Conservation (phyloP, 345 rosid species). For the Euphorbia peplus region DNA sequence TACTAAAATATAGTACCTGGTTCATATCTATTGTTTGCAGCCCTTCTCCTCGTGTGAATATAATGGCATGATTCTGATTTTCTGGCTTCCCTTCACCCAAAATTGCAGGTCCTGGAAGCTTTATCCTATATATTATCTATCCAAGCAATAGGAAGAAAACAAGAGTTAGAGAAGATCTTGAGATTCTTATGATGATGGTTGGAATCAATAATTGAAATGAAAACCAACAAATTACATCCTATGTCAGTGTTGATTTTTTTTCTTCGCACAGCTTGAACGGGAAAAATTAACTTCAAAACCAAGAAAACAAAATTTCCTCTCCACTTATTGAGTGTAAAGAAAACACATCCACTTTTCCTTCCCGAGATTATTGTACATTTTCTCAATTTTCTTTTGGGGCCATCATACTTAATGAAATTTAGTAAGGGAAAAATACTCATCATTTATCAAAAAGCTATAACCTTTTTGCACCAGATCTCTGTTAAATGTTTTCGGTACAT, state of each 20-base stretch:
- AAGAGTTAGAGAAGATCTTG: neutral
- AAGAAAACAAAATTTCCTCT: neutral
- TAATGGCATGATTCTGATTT: constrained; percentile 97
- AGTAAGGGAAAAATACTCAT: neutral
- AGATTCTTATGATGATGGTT: neutral
- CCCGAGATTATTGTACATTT: neutral
- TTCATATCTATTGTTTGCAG: constrained; percentile 99
- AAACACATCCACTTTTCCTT: neutral
- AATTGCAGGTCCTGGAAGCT: constrained; percentile 94
- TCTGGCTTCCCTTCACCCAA: constrained; percentile 99
- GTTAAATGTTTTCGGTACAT: neutral
- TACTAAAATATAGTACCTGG: constrained; percentile 48
- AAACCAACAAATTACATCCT: neutral
- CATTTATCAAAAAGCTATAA: neutral
- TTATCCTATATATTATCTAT: constrained; percentile 87
- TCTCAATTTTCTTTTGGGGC: neutral
- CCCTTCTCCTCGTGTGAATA: constrained; percentile 98
- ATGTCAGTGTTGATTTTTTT: neutral
- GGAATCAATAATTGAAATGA: neutral
- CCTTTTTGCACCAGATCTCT: neutral
- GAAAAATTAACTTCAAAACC: constrained; percentile 8
- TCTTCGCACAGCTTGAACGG: neutral
- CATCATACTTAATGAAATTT: no score
- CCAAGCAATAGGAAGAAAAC: neutral
- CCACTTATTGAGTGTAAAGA: neutral